A percentile compares a stretch with the other conserved stretches of the same genome.
phyloP scores from a whole-genome alignment of 441 rosid species.

The Bocquillonia castaneifolia region DNA sequence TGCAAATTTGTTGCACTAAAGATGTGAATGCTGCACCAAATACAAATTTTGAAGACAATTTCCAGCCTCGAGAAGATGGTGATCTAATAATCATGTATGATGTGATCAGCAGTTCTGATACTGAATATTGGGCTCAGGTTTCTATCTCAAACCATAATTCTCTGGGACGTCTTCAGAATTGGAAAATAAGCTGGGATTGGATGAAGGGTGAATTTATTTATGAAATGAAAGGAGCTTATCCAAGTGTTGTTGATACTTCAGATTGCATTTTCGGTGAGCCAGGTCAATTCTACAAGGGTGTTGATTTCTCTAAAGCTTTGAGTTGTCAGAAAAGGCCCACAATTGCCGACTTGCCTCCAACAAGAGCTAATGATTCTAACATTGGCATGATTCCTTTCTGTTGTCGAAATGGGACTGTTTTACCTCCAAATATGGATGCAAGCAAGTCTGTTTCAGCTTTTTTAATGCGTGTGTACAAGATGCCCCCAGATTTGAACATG shows the following conservation, averaged over 20 bases:
- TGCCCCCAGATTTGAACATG: constrained; percentile 79
- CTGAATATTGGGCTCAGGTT: constrained; percentile 66
- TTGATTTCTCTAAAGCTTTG: constrained; percentile 62
- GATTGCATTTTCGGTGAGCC: constrained; percentile 67
- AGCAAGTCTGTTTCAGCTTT: constrained; percentile 60
- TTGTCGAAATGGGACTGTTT: constrained; percentile 80
- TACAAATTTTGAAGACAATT: constrained; percentile 32
- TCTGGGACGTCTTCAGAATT: constrained; percentile 76
- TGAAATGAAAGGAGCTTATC: constrained; percentile 78
- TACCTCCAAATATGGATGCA: constrained; percentile 67
- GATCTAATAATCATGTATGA: constrained; percentile 94
- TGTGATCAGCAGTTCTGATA: constrained; percentile 44
- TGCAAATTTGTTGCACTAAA: constrained; percentile 59
- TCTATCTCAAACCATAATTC: constrained; percentile 66
- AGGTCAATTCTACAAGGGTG: constrained; percentile 35
- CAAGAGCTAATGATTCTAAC: constrained; percentile 58
- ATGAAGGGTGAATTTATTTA: constrained; percentile 67
- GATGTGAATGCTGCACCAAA: constrained; percentile 32
- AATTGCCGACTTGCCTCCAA: constrained; percentile 68
- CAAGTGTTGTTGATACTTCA: constrained; percentile 48
- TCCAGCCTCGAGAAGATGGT: constrained; percentile 55
- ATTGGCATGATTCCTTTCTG: constrained; percentile 67
- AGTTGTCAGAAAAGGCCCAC: constrained; percentile 70
- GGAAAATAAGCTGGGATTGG: constrained; percentile 87
- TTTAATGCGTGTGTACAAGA: constrained; percentile 71